These are phyloP conservation scores for Aspergillus fijiensis DNA, from an alignment of 2,329 filamentous ascomycete genomes.

Conservation along the genomic window DNA sequence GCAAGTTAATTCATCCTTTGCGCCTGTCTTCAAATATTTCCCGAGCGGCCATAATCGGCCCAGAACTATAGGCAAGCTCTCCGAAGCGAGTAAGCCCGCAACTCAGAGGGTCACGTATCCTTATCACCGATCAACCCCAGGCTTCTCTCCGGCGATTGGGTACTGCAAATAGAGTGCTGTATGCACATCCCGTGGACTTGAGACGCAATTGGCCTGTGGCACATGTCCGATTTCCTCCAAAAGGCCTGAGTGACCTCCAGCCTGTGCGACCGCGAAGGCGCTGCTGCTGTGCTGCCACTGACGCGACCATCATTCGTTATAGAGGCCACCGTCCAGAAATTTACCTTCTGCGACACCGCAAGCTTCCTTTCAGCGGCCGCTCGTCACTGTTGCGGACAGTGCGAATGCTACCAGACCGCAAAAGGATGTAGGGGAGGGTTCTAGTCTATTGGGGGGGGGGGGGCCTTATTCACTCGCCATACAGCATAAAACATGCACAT, in stretches of 20 bases:
- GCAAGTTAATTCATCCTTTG: background rate
- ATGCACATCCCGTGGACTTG: background rate
- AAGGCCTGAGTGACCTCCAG: background rate
- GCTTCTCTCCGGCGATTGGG: background rate
- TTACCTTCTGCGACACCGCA: background rate
- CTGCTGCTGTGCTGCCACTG: background rate
- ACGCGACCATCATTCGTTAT: background rate
- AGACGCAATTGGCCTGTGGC: background rate
- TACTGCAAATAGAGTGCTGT: background rate
- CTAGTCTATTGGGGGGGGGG: background rate
- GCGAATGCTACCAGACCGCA: background rate
- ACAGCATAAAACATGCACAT: background rate
- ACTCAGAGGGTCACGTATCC: no score
- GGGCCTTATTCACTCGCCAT: background rate
- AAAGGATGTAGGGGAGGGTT: background rate
- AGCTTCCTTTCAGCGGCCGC: background rate
- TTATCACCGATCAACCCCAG: no score
- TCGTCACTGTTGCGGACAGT: background rate
- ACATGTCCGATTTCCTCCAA: background rate
- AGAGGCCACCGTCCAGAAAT: background rate
- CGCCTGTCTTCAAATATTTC: background rate
- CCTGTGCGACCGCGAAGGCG: background rate
- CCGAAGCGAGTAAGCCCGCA: no score
- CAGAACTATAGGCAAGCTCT: background rate
- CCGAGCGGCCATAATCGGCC: background rate